Evolutionary conservation across 2,329 filamentous ascomycete genomes (phyloP).

Genomic region (Lecanicillium sp.): DNA sequence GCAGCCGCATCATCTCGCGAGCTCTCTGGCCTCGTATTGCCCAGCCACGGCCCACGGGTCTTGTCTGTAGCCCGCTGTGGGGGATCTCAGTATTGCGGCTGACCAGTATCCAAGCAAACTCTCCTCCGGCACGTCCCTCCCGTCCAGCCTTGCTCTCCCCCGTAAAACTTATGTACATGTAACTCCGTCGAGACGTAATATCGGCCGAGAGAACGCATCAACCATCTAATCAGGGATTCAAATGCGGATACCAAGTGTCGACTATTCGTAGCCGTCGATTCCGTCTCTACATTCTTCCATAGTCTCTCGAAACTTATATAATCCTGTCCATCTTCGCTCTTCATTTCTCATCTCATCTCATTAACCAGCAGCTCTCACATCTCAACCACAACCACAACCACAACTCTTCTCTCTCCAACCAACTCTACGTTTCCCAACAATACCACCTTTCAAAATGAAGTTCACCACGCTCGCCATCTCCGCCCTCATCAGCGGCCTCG

Average conservation of each 20-base stretch:
- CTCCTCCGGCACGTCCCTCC: neutral
- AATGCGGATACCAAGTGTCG: no score
- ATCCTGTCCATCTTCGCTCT: no score
- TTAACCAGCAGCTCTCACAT: neutral
- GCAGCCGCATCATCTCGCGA: slow-evolving; percentile 2
- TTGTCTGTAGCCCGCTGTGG: neutral
- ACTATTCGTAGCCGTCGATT: no score
- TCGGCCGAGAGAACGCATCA: no score
- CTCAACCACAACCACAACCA: neutral
- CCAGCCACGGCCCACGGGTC: neutral
- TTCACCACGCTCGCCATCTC: slow-evolving; percentile 7
- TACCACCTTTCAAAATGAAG: slow-evolving; percentile 8
- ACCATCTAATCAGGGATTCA: no score
- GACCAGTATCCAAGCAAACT: neutral
- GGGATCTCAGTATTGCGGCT: neutral
- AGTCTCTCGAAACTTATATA: no score
- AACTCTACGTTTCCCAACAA: neutral
- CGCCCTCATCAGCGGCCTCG: slow-evolving; percentile 7
- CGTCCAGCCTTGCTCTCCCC: neutral
- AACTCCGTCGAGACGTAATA: no score
- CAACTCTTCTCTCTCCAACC: neutral
- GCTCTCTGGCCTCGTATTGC: slow-evolving; percentile 7
- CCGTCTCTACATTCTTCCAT: no score
- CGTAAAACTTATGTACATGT: neutral
- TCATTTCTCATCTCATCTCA: no score